Percentiles rank a stretch among this genome's conserved stretches.
Evolutionary conservation across 306 rosid genomes (phyloP).

Genomic region (Herpetospermum pedunculosum): DNA sequence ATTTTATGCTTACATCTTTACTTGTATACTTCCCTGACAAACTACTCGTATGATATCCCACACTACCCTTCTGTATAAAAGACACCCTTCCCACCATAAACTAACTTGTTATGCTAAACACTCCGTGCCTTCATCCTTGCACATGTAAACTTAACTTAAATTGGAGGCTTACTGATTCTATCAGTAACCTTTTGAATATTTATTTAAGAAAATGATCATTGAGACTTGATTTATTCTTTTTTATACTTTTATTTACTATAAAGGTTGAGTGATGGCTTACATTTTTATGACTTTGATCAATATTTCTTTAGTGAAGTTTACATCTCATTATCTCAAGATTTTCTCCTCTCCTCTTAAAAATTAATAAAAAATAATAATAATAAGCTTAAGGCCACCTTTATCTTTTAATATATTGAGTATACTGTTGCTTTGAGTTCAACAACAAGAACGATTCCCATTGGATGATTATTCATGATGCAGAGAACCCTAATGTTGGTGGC

Average conservation of each 20-base stretch:
- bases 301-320: neutral
- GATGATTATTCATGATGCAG: constrained; percentile 4
- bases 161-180: neutral
- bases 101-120: neutral
- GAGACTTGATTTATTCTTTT: neutral
- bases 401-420: neutral
- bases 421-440: neutral
- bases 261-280: neutral
- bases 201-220: neutral
- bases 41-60: neutral
- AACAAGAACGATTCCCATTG: neutral
- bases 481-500: neutral
- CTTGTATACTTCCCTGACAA: neutral
- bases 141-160: neutral
- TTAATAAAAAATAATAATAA: too few species aligned
- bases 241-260: neutral
- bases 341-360: neutral
- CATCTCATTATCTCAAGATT: neutral
- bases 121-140: neutral
- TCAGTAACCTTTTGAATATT: neutral
- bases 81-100: neutral
- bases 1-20: neutral
- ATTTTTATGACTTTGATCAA: neutral
- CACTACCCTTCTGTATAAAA: neutral
- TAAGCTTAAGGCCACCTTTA: neutral